A percentile compares a stretch with the other conserved stretches of the same genome.
Evolutionary conservation across 495 filamentous ascomycete species (phyloP).

Genomic region (Staphylotrichum tortipilum): DNA sequence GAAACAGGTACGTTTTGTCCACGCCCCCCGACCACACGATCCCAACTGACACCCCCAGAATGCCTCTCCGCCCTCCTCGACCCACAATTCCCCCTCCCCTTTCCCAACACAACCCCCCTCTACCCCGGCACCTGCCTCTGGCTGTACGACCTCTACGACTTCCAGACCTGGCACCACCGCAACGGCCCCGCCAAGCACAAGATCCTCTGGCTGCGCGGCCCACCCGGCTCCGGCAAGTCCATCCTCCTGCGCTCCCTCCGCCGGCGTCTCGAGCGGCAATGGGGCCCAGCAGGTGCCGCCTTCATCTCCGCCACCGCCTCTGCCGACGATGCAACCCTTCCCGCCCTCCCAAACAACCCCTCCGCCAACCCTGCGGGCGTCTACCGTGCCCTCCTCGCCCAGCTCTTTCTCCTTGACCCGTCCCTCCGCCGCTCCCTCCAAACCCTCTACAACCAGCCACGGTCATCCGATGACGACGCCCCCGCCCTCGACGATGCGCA

Average conservation of each 20-base stretch:
- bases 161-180: slow-evolving; percentile 30
- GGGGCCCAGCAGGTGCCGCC: slow-evolving; percentile 21
- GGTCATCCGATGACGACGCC: slow-evolving; percentile 2
- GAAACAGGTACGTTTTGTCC: slow-evolving; percentile 22
- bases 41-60: too few relatives aligned
- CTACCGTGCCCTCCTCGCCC: slow-evolving; percentile 29
- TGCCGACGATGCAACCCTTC: slow-evolving; percentile 13
- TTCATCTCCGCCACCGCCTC: slow-evolving; percentile 25
- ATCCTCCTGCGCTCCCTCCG: slow-evolving; percentile 25
- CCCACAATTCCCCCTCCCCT: slow-evolving; percentile 4
- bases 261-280: slow-evolving; percentile 22
- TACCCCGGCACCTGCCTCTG: slow-evolving; percentile 31
- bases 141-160: slow-evolving; percentile 30
- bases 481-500: slow-evolving; percentile 22
- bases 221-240: slow-evolving; percentile 29
- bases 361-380: slow-evolving; percentile 16
- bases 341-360: slow-evolving; percentile 13
- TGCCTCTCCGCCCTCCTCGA: slow-evolving; percentile 19
- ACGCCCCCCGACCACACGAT: too few relatives aligned
- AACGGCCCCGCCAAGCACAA: slow-evolving; percentile 22
- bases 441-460: slow-evolving; percentile 13
- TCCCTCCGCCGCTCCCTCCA: slow-evolving; percentile 21
- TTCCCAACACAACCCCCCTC: slow-evolving; percentile 15
- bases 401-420: slow-evolving; percentile 28
- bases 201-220: slow-evolving; percentile 30